Base-by-base conservation (phyloP, 768 basidiomycete genomes). In the Pleurotus cornucopiae region DNA sequence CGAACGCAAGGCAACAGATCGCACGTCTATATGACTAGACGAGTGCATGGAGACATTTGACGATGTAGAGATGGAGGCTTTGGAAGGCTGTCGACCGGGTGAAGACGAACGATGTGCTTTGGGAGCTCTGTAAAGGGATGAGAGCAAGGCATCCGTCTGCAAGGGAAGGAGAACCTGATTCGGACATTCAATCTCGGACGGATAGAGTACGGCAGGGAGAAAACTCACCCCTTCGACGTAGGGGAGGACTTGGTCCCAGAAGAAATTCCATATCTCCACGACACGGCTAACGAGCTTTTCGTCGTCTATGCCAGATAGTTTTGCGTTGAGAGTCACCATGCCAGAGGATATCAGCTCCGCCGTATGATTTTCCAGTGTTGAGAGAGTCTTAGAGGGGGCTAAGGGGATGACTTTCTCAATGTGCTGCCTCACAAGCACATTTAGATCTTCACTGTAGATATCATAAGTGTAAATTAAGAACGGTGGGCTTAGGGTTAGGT, bases 301-400 rank as follows among this genome's bases (percentile, higher is more conserved):
- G 43, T 95, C 94, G 23, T 93, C 88, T 6, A 89, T 73, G 3
- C 80, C 84, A 26, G 79, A 74, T 4, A 98, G 76, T 63, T 91
- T 94, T 0, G 92, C 85, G 61, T 91, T 94, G 21, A 98, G 77
- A 2, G 94, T 98, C 51, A 94, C 82, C 92, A 96, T 98, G 9
- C 94, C 94, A 1, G 85, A 80, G 1, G 83, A 83, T 54, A 96
- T 89, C 46, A 98, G 78, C 58, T 94, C 94, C 16, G 83, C 77
- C 0, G 93, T 83, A 69, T 95, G 93, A 53, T 80, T 73, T 56
- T 91, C 89, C 9, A 98, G 79, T 6, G 83, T 82, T 0, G 80
- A 72, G 40, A 97, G 70, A 4, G 92, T 88, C 58, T 82, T 87
- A 2, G 88, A 81, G 0, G 91, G 91, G 1, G 84, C 80, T 4